Conservation (phyloP, 2,329 filamentous ascomycete genomes). For the Phialemonium atrogriseum region DNA sequence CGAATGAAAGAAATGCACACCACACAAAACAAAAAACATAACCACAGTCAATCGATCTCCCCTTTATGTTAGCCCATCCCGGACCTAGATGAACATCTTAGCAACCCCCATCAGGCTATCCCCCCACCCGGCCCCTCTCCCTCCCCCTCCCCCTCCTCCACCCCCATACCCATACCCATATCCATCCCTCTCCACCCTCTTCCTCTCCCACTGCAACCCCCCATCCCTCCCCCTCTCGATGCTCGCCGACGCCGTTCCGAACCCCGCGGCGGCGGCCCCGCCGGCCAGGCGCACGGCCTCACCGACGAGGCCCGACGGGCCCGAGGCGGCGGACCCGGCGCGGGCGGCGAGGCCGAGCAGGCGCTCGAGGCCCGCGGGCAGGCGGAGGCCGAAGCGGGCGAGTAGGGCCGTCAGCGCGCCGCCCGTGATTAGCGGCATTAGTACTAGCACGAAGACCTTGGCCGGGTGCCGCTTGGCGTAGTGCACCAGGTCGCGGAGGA, state of each 20-base stretch:
- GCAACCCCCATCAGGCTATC: slow-evolving; percentile 17
- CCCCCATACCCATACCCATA: slow-evolving; percentile 3
- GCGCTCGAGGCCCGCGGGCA: slow-evolving; percentile 57
- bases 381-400: slow-evolving; percentile 66
- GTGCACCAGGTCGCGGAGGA: slow-evolving; percentile 71
- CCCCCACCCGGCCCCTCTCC: slow-evolving; percentile 13
- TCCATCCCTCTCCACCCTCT: slow-evolving; percentile 22
- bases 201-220: slow-evolving; percentile 11
- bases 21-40: not conserved
- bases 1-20: too few relatives aligned
- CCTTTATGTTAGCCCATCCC: too few relatives aligned
- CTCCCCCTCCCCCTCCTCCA: slow-evolving; percentile 10
- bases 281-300: slow-evolving; percentile 48
- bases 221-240: slow-evolving; percentile 7
- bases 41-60: not conserved
- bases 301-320: slow-evolving; percentile 39
- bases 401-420: slow-evolving; percentile 74
- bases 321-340: slow-evolving; percentile 38
- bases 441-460: slow-evolving; percentile 79
- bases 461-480: slow-evolving; percentile 78
- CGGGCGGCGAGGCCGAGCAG: slow-evolving; percentile 46
- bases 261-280: slow-evolving; percentile 9
- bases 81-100: slow-evolving; percentile 18
- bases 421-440: slow-evolving; percentile 80
- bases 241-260: slow-evolving; percentile 17